A percentile compares a stretch with the other conserved stretches of the same genome.
Evolutionary conservation across 78 protist species (phyloP).

Genomic region (Emiliania huxleyi): DNA sequence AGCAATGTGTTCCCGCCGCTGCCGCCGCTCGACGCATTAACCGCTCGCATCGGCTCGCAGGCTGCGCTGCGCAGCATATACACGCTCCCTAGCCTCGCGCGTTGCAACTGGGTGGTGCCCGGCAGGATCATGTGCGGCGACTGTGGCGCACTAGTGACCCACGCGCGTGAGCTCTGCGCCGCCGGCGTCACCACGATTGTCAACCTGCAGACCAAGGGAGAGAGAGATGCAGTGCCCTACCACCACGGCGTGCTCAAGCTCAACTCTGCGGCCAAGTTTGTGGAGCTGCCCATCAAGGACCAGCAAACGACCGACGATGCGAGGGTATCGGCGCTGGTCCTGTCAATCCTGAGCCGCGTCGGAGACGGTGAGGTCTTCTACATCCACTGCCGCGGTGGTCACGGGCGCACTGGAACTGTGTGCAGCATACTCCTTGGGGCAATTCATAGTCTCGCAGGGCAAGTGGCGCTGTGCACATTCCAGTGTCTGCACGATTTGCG

Average conservation of each 20-base stretch:
- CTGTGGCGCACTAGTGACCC: not conserved
- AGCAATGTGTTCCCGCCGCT: too few species aligned
- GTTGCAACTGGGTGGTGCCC: not conserved
- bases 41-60: not conserved
- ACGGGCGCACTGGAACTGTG: slow-evolving; percentile 14
- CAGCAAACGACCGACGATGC: not conserved
- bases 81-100: too few species aligned
- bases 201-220: not conserved
- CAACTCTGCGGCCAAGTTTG: not conserved
- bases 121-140: not conserved
- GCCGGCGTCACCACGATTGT: not conserved
- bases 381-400: slow-evolving; percentile 11
- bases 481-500: not conserved
- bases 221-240: not conserved
- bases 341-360: not conserved
- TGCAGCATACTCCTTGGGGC: not conserved
- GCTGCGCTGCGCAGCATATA: not conserved
- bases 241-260: too few species aligned
- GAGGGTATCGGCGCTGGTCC: not conserved
- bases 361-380: not conserved
- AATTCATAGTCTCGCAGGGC: not conserved
- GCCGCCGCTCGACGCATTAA: too few species aligned
- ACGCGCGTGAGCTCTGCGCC: not conserved
- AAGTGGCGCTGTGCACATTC: not conserved
- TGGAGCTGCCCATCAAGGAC: not conserved